These are phyloP conservation scores for Suhomyces sp. DNA, from an alignment of 805 yeast species.

Conservation along the genomic window DNA sequence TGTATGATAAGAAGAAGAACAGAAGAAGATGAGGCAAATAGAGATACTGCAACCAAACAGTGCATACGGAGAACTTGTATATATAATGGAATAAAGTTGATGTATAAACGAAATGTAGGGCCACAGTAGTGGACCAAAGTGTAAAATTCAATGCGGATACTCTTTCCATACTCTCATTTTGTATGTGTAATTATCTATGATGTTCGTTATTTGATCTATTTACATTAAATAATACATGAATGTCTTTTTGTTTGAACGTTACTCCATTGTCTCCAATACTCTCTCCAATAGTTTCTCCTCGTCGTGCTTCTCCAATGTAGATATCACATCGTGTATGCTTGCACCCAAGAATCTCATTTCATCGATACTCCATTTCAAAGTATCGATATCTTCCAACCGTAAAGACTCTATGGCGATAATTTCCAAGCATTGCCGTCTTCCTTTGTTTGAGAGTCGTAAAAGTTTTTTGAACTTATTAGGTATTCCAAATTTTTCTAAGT, in stretches of 20 bases:
- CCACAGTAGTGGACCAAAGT: no score
- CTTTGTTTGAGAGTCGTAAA: conserved; percentile 14
- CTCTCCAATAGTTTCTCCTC: not conserved
- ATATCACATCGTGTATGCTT: conserved; percentile 16
- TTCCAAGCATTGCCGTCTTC: conserved; percentile 19
- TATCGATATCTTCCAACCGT: conserved; percentile 19
- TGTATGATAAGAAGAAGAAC: conserved; percentile 46
- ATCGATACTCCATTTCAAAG: conserved; percentile 29
- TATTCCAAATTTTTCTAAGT: conserved; percentile 19
- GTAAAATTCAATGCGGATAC: no score
- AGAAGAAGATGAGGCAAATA: conserved; percentile 36
- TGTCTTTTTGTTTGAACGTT: no score
- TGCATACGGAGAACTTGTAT: no score
- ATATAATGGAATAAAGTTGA: no score
- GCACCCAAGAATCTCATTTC: conserved; percentile 32
- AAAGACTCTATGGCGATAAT: conserved; percentile 24
- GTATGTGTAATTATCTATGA: no score
- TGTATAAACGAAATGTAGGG: no score
- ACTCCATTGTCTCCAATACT: no score
- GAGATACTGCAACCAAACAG: no score
- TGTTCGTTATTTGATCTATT: no score
- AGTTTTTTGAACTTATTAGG: conserved; percentile 18
- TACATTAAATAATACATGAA: no score
- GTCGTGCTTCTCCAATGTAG: conserved; percentile 1
- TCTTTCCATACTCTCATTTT: no score